Conservation (phyloP, 257 asterid species). For the Buddleja alternifolia region DNA sequence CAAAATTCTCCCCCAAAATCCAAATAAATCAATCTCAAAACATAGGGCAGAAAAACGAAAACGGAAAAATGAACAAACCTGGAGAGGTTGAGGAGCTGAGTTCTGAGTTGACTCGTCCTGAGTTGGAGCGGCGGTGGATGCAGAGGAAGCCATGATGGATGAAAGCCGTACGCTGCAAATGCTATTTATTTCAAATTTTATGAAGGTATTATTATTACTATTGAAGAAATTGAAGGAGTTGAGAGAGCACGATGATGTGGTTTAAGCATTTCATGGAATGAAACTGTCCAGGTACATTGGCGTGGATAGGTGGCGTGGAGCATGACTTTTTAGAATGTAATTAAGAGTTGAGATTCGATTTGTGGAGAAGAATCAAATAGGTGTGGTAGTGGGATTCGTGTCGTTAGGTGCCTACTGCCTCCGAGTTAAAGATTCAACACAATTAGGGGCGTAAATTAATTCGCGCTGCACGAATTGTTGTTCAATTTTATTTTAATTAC, state of each 20-base stretch:
- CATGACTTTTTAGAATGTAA: slow-evolving; percentile 5
- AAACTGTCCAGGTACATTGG: slow-evolving; percentile 43
- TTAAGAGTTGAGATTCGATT: too few species aligned
- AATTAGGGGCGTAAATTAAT: too few species aligned
- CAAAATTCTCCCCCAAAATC: neutral
- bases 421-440: too few species aligned
- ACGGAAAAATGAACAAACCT: slow-evolving; percentile 39
- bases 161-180: slow-evolving; percentile 17
- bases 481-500: too few species aligned
- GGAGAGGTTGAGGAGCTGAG: slow-evolving; percentile 42
- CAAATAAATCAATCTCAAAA: slow-evolving; percentile 19
- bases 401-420: too few species aligned
- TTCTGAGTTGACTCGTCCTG: slow-evolving; percentile 36
- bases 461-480: too few species aligned
- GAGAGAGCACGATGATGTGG: neutral
- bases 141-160: slow-evolving; percentile 46
- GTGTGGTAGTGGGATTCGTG: too few species aligned
- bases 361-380: neutral
- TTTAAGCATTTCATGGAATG: slow-evolving; percentile 35
- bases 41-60: neutral
- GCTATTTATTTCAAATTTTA: slow-evolving; percentile 6
- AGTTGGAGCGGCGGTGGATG: slow-evolving; percentile 37
- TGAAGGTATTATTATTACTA: too few species aligned
- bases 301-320: slow-evolving; percentile 15
- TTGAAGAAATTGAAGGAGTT: slow-evolving; percentile 27